A percentile compares a stretch with the other conserved stretches of the same genome.
phyloP scores from a whole-genome alignment of 2,329 filamentous ascomycete species.

The Botrytis fabae region DNA sequence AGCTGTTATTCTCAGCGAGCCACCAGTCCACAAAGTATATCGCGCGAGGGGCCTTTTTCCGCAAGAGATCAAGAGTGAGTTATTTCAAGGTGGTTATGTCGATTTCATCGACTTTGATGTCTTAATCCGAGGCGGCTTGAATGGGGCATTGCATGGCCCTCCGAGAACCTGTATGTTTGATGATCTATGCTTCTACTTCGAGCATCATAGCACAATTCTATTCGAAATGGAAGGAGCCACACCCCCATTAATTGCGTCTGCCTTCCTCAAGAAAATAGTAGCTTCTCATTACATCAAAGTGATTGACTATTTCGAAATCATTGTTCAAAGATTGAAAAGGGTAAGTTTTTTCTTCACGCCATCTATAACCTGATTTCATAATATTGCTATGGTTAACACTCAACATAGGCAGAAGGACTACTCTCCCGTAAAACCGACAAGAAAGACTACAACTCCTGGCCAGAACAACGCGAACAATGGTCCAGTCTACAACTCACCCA shows the following conservation, averaged over 20 bases:
- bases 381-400: neutral
- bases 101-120: constrained; percentile 8
- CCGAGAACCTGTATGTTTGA: constrained; percentile 25
- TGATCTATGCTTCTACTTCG: constrained; percentile 26
- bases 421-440: neutral
- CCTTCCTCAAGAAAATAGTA: constrained; percentile 22
- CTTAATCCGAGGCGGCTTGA: neutral
- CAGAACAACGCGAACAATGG: constrained; percentile 12
- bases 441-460: neutral
- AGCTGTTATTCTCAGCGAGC: constrained; percentile 13
- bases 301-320: constrained; percentile 21
- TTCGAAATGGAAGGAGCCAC: neutral
- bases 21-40: constrained; percentile 8
- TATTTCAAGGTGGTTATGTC: constrained; percentile 9
- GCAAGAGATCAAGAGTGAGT: constrained; percentile 7
- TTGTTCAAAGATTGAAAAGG: neutral
- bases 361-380: too few relatives aligned
- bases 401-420: neutral
- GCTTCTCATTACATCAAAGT: constrained; percentile 24
- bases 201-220: constrained; percentile 14
- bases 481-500: neutral
- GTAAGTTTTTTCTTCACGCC: neutral
- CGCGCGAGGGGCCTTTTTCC: neutral
- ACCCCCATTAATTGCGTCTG: neutral
- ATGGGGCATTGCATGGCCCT: neutral